A percentile compares a stretch with the other conserved stretches of the same genome.
phyloP scores from a whole-genome alignment of 441 rosid genomes.

The Theobroma grandiflorum region DNA sequence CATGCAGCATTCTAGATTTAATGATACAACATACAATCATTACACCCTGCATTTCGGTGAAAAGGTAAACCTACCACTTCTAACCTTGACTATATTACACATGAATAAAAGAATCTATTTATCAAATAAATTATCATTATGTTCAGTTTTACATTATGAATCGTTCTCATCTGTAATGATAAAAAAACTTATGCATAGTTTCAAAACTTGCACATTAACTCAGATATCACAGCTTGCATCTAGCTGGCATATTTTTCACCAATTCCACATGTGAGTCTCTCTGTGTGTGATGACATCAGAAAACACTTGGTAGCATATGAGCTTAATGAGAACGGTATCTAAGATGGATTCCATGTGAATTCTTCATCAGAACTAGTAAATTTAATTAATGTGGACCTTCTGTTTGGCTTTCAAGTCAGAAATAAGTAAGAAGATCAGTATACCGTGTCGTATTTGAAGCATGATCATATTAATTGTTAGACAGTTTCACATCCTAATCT shows the following conservation, averaged over 20 bases:
- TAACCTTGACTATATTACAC: not conserved
- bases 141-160: constrained; percentile 1
- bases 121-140: not conserved
- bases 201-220: constrained; percentile 1
- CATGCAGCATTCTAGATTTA: not conserved
- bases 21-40: not conserved
- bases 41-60: not conserved
- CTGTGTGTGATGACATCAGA: not conserved
- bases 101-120: not conserved
- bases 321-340: not conserved
- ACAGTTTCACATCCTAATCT: not conserved
- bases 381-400: not conserved
- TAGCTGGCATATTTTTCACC: not conserved
- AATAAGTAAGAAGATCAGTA: not conserved
- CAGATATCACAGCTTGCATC: not conserved
- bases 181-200: not conserved
- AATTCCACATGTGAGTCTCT: constrained; percentile 4
- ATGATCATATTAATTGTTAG: not conserved
- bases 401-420: not conserved
- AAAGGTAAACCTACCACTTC: not conserved
- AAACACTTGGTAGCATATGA: not conserved
- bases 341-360: not conserved
- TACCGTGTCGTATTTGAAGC: not conserved
- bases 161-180: not conserved
- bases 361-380: not conserved